Percentiles rank a stretch among this genome's conserved stretches.
Evolutionary conservation across 495 filamentous ascomycete species (phyloP).

Genomic region (Pseudevernia furfuracea): DNA sequence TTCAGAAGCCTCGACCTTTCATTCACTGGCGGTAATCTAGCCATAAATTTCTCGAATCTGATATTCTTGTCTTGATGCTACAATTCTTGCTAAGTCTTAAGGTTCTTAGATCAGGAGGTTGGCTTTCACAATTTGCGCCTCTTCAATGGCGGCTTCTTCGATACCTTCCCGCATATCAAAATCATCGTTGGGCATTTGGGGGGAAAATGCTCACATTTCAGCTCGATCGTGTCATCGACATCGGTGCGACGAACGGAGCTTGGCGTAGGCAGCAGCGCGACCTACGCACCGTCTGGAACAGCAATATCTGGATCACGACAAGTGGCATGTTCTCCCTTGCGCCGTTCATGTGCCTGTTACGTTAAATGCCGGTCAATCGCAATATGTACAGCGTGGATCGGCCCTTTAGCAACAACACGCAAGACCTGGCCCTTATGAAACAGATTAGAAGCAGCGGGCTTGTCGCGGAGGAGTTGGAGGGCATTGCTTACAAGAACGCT

Average conservation of each 20-base stretch:
- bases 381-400: not conserved
- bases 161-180: not conserved
- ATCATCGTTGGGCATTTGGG: not conserved
- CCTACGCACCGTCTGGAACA: not conserved
- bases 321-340: not conserved
- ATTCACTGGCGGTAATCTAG: not conserved
- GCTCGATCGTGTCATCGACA: not conserved
- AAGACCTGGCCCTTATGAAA: not conserved
- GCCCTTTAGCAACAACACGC: not conserved
- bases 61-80: not conserved
- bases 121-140: not conserved
- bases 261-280: not conserved
- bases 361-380: not conserved
- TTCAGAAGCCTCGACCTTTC: not conserved
- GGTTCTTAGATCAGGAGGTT: not conserved
- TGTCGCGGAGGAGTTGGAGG: too few relatives aligned
- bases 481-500: too few relatives aligned
- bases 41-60: not conserved
- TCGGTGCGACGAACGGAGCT: not conserved
- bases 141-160: not conserved
- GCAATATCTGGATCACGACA: not conserved
- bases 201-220: not conserved
- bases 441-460: too few relatives aligned
- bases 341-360: not conserved
- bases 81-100: not conserved